A percentile compares a stretch with the other conserved stretches of the same genome.
These are phyloP conservation scores for Emmonsiellopsis sp. DNA, from an alignment of 2,329 filamentous ascomycete species.

Conservation along the genomic window DNA sequence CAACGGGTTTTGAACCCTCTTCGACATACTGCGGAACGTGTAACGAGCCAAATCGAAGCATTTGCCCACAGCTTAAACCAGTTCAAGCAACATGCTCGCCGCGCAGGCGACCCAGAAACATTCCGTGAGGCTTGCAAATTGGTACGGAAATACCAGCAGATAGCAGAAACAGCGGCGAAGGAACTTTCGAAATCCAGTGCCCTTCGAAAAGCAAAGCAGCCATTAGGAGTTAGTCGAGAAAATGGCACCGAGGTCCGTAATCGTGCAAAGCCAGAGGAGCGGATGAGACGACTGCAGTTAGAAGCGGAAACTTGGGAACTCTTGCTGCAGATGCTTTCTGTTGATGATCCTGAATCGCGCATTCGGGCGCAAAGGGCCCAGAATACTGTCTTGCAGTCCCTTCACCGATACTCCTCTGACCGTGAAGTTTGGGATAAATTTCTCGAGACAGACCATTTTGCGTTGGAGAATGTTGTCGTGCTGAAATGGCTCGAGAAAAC, in stretches of 20 bases:
- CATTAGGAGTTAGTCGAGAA: background rate
- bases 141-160: slow-evolving; percentile 53
- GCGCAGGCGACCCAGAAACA: slow-evolving; percentile 40
- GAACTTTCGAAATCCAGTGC: slow-evolving; percentile 33
- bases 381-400: slow-evolving; percentile 30
- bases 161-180: slow-evolving; percentile 43
- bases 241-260: background rate
- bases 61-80: slow-evolving; percentile 78
- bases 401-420: slow-evolving; percentile 51
- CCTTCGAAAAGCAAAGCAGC: slow-evolving; percentile 27
- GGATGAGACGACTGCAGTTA: slow-evolving; percentile 60
- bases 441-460: slow-evolving; percentile 60
- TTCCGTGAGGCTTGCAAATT: slow-evolving; percentile 61
- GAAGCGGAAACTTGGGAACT: slow-evolving; percentile 91
- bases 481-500: slow-evolving; percentile 80
- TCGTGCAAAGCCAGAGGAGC: slow-evolving; percentile 18
- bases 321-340: slow-evolving; percentile 62
- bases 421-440: slow-evolving; percentile 64
- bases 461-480: slow-evolving; percentile 68
- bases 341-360: slow-evolving; percentile 50
- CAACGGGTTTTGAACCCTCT: slow-evolving; percentile 50
- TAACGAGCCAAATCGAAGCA: slow-evolving; percentile 73
- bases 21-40: slow-evolving; percentile 56
- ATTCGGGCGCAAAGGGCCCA: slow-evolving; percentile 31
- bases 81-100: slow-evolving; percentile 46